Base-by-base conservation (phyloP, 192 early-diverging fungal genomes). In the Rhizoclosmatium globosum region DNA sequence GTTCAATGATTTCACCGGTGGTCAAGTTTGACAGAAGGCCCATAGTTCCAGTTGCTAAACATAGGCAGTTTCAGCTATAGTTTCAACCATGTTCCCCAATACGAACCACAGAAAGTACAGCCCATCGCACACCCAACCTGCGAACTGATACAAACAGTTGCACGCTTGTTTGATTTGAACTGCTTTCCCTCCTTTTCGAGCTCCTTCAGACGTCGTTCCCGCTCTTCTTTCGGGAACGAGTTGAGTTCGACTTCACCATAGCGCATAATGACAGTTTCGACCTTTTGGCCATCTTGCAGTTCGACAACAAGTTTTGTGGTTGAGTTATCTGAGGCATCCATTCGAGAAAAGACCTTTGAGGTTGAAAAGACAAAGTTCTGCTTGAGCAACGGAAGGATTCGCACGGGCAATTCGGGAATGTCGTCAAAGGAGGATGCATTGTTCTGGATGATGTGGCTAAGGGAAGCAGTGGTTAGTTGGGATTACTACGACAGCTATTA, bases 41-140 rank as follows among this genome's bases (percentile, higher is more conserved):
- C 88, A 89, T 89, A 6, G 88, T 89, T 38, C 88, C 88, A 9
- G 88, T 89, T 4, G 86, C 81, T 79, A 39, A 45, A 47, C 0
- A 77, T 31, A 13, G 13, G 31, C 1, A 74, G 58, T 45, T 21
- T 47, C 41, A 31, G 31, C 31, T 31, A 3, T 39, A 21, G 38
- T 3, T 47, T 19, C 21, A 66, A 38, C 11, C 17, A 53, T 1
- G 45, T 38, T 39, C 3, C 1, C 47, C 38, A 21, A 46, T 45
- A 31, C 69, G 47, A 69, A 78, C 68, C 87, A 74, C 88, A 89
- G 75, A 89, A 89, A 0, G 87, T 90, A 66, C 89, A 90, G 3
- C 81, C 89, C 86, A 90, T 90, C 13, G 83, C 84, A 66, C 87
- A 89, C 15, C 87, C 89, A 31, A 89, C 85, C 71, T 90, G 85